Base-by-base conservation (phyloP, 208 protist genomes). In the Leishmania guyanensis region DNA sequence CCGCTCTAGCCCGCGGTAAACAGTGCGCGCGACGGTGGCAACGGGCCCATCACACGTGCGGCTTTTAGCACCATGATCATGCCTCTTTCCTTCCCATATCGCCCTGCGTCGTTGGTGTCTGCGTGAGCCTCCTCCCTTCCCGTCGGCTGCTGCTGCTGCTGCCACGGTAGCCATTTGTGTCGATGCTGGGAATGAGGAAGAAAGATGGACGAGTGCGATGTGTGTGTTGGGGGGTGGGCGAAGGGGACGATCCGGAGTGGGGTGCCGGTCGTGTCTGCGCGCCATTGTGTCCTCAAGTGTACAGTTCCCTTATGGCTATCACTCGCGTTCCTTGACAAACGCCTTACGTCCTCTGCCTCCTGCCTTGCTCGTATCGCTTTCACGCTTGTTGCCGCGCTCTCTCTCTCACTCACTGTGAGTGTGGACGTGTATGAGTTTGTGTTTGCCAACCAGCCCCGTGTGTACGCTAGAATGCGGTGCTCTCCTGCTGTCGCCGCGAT, bases 1-100 rank as follows among this genome's bases (percentile, higher is more conserved):
- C 80, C 91, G 91, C 29, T 87, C 91, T 9, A 94, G 86, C 65
- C 74, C 86, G 56, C 80, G 43, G 48, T 88, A 75, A 79, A 50
- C 8, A 39, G 33, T 20, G 39, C 51, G 26, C n/a, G 69, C 48
- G 48, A n/a, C 14, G 54, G 29, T 68, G 74, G n/a, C n/a, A 62
- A 12, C 51, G 33, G 46, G 16, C 16, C 22, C 1, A 20, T 73
- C 46, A 53, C 46, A 14, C 20, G 39, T 73, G 39, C 12, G 2
- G 29, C 72, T 22, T 56, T 20, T 16, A 33, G n/a, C 20, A 33
- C 53, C 33, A 22, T 29, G 12, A 43, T 26, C 29, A 33, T n/a
- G 5, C 12, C 72, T 10, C 62, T 39, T 26, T 29, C 20, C 22
- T 53, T 33, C 5, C 69, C 1, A 10, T 5, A 69, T 43, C 33